Base-by-base conservation (phyloP, 2,329 filamentous ascomycete species). In the Fusarium papillatum region DNA sequence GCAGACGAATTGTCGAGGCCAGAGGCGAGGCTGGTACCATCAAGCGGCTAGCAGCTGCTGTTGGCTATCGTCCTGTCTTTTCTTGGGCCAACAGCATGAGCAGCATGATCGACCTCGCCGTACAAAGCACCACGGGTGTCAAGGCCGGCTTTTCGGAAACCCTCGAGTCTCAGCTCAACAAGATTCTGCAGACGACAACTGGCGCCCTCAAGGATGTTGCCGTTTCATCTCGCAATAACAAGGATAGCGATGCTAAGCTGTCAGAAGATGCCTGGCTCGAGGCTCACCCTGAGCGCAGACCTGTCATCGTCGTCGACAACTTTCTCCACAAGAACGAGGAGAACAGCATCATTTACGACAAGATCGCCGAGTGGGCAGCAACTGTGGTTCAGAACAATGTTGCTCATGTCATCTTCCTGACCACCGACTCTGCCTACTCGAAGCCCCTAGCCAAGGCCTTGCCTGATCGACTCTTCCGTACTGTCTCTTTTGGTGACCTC, bases 11-110 rank as follows among this genome's bases (percentile, higher is more conserved):
- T 14, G 93, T 96, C 70, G 96, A 98, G 83, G 95, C 96, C 1
- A 92, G 94, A 66, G 96, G 97, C 7, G 97, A 99, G 81, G 93
- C 93, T 10, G 91, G 93, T 4, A 98, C 95, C 0, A 98, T 99
- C 79, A 91, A 91, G 71, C 92, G 93, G 48, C 92, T 97, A 8
- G 97, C 96, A 1, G 86, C 88, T 2, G 92, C 96, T 75, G 96
- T 98, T 61, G 96, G 97, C 11, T 98, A 98, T 82, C 90, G 94
- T 11, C 97, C 97, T 0, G 92, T 99, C 0, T 99, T 99, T 83
- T 97, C 95, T 0, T 98, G 96, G 95, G 94, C 97, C 85, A 98
- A 98, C 84, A 98, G 93, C 80, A 91, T 98, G 76, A 98, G 95
- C 84, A 98, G 95, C 82, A 91, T 98, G 85, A 88, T 98, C 75